phyloP scores from a whole-genome alignment of 805 yeast species.

The Blastobotrys attinorum region DNA sequence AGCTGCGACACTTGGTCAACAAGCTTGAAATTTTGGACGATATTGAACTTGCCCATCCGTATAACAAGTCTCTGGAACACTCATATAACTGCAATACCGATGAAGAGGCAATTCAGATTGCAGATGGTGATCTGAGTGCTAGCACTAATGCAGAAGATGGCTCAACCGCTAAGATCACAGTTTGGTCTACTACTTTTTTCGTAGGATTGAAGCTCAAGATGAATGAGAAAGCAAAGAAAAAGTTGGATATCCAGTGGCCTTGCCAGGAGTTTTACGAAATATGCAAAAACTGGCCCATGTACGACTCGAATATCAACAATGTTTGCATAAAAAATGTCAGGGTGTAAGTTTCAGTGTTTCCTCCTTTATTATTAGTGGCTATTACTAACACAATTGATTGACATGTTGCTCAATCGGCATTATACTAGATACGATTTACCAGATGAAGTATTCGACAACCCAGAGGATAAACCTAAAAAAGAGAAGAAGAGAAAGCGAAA shows the following conservation, averaged over 20 bases:
- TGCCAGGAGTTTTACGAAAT: slow-evolving; percentile 81
- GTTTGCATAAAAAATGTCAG: slow-evolving; percentile 68
- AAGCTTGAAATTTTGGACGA: slow-evolving; percentile 75
- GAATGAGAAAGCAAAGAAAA: slow-evolving; percentile 38
- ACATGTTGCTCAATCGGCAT: background rate
- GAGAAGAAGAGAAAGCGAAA: slow-evolving; percentile 43
- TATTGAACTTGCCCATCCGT: slow-evolving; percentile 82
- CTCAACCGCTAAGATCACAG: slow-evolving; percentile 25
- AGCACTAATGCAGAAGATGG: slow-evolving; percentile 20
- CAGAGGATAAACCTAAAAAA: slow-evolving; percentile 67
- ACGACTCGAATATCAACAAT: slow-evolving; percentile 50
- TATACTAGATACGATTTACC: slow-evolving; percentile 57
- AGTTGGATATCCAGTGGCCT: slow-evolving; percentile 76
- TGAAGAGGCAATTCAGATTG: slow-evolving; percentile 49
- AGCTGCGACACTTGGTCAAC: slow-evolving; percentile 69
- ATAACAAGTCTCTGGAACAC: slow-evolving; percentile 63
- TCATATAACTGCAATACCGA: slow-evolving; percentile 41
- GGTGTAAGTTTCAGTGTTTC: slow-evolving; percentile 27
- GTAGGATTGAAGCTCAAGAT: slow-evolving; percentile 62
- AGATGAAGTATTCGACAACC: slow-evolving; percentile 70
- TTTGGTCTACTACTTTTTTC: slow-evolving; percentile 67
- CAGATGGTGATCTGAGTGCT: slow-evolving; percentile 51
- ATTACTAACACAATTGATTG: too few relatives aligned
- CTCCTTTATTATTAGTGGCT: slow-evolving; percentile 6
- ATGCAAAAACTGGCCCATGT: slow-evolving; percentile 67